phyloP scores from a whole-genome alignment of 805 yeast genomes.

The Kregervanrija delftensis region DNA sequence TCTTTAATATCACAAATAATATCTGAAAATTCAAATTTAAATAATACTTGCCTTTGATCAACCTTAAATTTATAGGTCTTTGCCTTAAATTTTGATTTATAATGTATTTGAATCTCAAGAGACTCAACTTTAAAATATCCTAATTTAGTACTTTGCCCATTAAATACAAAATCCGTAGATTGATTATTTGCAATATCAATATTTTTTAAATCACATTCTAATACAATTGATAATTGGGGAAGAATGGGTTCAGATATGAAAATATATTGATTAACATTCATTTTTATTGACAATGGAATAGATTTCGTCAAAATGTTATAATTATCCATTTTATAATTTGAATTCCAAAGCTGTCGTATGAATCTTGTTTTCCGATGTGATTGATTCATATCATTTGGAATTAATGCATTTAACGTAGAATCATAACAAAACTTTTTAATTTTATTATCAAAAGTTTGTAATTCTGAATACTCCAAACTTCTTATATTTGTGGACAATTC shows the following conservation, averaged over 20 bases:
- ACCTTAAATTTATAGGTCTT: not conserved
- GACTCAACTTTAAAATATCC: constrained; percentile 3
- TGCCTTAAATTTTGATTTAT: not conserved
- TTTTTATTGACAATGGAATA: not conserved
- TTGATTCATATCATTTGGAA: constrained; percentile 1
- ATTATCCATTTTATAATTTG: constrained; percentile 2
- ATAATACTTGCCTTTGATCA: not conserved
- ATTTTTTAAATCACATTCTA: not conserved
- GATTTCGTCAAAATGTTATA: constrained; percentile 2
- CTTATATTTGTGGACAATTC: not conserved
- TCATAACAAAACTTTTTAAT: constrained; percentile 6
- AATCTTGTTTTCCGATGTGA: constrained; percentile 4
- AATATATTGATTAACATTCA: not conserved
- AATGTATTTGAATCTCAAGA: not conserved
- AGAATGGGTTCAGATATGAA: constrained; percentile 1
- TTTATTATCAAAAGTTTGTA: constrained; percentile 1
- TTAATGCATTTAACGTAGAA: not conserved
- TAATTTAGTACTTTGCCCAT: constrained; percentile 6
- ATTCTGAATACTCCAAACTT: not conserved
- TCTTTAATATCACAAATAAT: constrained; percentile 4
- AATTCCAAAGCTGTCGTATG: constrained; percentile 5
- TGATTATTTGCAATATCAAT: not conserved
- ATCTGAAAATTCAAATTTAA: constrained; percentile 1
- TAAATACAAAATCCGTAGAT: constrained; percentile 5
- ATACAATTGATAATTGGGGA: not conserved